Conservation (phyloP, 108 stramenopile species). For the Fragilaria crotonensis region DNA sequence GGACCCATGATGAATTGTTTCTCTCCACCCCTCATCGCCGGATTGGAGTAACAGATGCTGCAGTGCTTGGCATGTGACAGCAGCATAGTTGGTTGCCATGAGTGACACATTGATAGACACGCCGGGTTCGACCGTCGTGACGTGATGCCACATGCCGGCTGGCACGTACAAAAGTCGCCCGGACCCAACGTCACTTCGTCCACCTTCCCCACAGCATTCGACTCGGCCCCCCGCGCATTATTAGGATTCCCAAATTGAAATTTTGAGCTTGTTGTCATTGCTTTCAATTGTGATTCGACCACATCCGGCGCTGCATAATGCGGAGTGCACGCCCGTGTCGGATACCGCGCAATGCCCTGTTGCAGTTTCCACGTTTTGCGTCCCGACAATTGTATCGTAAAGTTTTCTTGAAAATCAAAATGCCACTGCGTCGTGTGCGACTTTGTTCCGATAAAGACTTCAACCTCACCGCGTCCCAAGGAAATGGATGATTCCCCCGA, state of each 20-base stretch:
- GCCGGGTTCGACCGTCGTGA: slow-evolving; percentile 76
- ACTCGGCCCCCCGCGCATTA: slow-evolving; percentile 19
- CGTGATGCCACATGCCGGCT: slow-evolving; percentile 86
- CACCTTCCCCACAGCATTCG: slow-evolving; percentile 49
- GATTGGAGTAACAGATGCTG: slow-evolving; percentile 59
- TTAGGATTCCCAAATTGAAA: slow-evolving; percentile 43
- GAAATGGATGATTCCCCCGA: slow-evolving; percentile 25
- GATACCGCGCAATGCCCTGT: slow-evolving; percentile 55
- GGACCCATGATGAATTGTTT: slow-evolving; percentile 24
- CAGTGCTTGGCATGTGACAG: slow-evolving; percentile 52
- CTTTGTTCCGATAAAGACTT: slow-evolving; percentile 68
- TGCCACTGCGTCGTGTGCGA: slow-evolving; percentile 76
- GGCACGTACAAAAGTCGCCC: slow-evolving; percentile 91
- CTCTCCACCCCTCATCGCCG: slow-evolving; percentile 67
- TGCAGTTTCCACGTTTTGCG: slow-evolving; percentile 76
- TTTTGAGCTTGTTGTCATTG: slow-evolving; percentile 33
- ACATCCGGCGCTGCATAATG: slow-evolving; percentile 69
- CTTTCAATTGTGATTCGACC: slow-evolving; percentile 84
- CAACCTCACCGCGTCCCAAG: slow-evolving; percentile 85
- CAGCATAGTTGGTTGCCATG: slow-evolving; percentile 80
- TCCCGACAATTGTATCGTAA: slow-evolving; percentile 86
- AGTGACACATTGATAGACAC: slow-evolving; percentile 82
- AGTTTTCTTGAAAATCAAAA: slow-evolving; percentile 93
- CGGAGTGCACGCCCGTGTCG: slow-evolving; percentile 78
- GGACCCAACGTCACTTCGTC: slow-evolving; percentile 45